Evolutionary conservation across 2,329 filamentous ascomycete genomes (phyloP), one percentile per base, ranked within the genome.

Genomic region (Fonsecaea nubica): DNA sequence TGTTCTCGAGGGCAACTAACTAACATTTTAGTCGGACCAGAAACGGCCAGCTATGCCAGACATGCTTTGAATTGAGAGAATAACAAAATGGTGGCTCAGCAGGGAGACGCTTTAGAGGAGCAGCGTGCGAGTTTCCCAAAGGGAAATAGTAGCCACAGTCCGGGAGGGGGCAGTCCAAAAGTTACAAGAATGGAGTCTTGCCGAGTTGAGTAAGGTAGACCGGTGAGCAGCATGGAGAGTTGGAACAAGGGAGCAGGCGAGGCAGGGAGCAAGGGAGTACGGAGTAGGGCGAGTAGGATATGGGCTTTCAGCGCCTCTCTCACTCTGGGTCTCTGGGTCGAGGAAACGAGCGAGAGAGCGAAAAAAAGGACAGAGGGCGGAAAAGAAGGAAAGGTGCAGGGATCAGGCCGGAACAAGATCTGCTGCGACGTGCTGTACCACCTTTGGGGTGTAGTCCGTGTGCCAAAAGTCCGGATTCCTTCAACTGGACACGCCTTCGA

Each of bases 141-240:
- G 45, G 8, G 45, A 25, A 21, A 50, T 50, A 50, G 45, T 50
- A 50, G 45, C n/a, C 45, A 50, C 45, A 50, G 45, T 50, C 18
- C 45, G 45, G 45, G 13, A 13, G 45, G 45, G 45, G 18, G 25
- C 38, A 42, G 45, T 10, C 45, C 25, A 25, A 50, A 50, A 50
- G 45, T 50, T 50, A 50, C 45, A 50, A 50, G 45, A 50, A 50
- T 50, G 45, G 45, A 50, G 45, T 50, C 45, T 50, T 50, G 45
- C 45, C 45, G 18, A 12, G 45, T 50, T 50, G 45, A 21, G 45
- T 50, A 50, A 50, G 45, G 45, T 10, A 50, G 45, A 50, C 45
- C 45, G 45, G 45, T 50, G 45, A 12, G 45, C 45, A 50, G 45
- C 45, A 50, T 25, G 45, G 6, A 33, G 21, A 55, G 33, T 30